Percentiles rank a stretch among this genome's conserved stretches.
Conservation (phyloP, 176 grass and related monocot species). For the bread wheat (Triticum aestivum) region IWGSC_CS_RefSeq_v2.1 NC_057805.1:32682285-32682784, state of each 20-base stretch:
- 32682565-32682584: constrained; percentile 77
- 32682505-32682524: constrained; percentile 91
- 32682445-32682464: constrained; percentile 51
- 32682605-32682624: constrained; percentile 81
- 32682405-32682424: constrained; percentile 62
- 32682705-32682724: constrained; percentile 5
- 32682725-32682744: constrained; percentile 78
- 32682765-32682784: constrained; percentile 86
- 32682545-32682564: constrained; percentile 60
- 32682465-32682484: constrained; percentile 83
- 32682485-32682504: constrained; percentile 67
- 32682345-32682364: constrained; percentile 65
- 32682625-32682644: constrained; percentile 66
- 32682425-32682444: constrained; percentile 54
- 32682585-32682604: constrained; percentile 81
- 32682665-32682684: constrained; percentile 2
- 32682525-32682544: constrained; percentile 64
- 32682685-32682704: not conserved
- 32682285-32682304: constrained; percentile 98
- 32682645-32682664: not conserved
- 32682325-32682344: constrained; percentile 63
- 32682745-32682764: constrained; percentile 80
- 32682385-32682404: constrained; percentile 58
- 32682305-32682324: constrained; percentile 83
- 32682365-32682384: constrained; percentile 79